Conservation (phyloP, 1,139 yeast genomes). For the Kodamaea anthophila region DNA sequence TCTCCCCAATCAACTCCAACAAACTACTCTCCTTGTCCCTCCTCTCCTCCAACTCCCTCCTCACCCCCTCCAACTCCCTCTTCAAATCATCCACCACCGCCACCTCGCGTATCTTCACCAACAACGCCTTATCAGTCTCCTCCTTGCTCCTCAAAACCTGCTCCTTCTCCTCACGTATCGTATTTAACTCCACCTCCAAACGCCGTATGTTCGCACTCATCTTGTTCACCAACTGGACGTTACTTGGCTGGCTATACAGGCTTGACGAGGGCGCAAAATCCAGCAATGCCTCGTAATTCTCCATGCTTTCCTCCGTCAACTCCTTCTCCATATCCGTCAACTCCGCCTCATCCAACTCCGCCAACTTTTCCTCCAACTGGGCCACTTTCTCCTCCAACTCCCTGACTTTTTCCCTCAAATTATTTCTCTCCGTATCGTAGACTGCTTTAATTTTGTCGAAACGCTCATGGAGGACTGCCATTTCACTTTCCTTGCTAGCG, state of each 20-base stretch:
- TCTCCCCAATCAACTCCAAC: conserved; percentile 78
- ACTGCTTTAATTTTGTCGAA: conserved; percentile 25
- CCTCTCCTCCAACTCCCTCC: conserved; percentile 31
- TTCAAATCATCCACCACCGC: conserved; percentile 42
- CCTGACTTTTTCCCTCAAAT: conserved; percentile 16
- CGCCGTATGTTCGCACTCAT: conserved; percentile 72
- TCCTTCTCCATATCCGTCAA: not conserved
- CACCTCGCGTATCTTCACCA: conserved; percentile 37
- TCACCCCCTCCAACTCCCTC: conserved; percentile 27
- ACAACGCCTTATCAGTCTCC: conserved; percentile 60
- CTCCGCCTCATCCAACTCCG: conserved; percentile 10
- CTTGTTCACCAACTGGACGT: conserved; percentile 62
- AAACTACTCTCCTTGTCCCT: conserved; percentile 51
- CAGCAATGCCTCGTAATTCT: conserved; percentile 1
- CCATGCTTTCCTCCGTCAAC: not conserved
- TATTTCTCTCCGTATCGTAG: conserved; percentile 26
- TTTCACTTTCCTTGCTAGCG: conserved; percentile 21
- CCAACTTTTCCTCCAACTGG: conserved; percentile 10
- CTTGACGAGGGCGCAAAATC: conserved; percentile 4
- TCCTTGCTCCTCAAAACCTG: conserved; percentile 54
- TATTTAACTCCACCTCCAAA: conserved; percentile 68
- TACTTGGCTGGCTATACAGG: conserved; percentile 7
- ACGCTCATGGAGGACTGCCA: conserved; percentile 24
- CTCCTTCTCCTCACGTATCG: conserved; percentile 58
- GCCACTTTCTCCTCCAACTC: conserved; percentile 8